Base-by-base conservation (phyloP, 768 basidiomycete genomes). In the Multifurca ochricompacta region DNA sequence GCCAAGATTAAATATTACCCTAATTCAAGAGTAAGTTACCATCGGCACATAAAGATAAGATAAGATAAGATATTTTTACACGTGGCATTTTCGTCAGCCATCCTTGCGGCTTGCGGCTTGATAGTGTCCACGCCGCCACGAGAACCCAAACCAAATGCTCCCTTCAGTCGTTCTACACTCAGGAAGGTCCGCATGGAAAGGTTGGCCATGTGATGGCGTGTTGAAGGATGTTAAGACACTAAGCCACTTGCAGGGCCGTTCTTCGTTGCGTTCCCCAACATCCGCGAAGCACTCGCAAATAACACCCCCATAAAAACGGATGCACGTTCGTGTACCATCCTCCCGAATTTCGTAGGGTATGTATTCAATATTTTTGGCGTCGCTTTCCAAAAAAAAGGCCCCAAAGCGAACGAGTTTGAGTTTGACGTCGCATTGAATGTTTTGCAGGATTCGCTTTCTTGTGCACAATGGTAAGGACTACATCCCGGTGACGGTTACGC, bases 401-500 rank as follows among this genome's bases (percentile, higher is more conserved):
- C 11, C 16, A 28, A 10, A 16, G 5, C 23, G 9, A 27, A 4
- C 18, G 16, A 21, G n/a, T 11, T 34, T 18, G 32, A 34, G 9
- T 44, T 13, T 47, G 46, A 30, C 10, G 16, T 23, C 25, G 3
- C 35, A 30, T 25, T 19, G 30, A 16, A 18, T 21, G 23, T 19
- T 25, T 39, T n/a, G 3, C 65, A 94, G 92, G 3, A 73, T 94
- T 32, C 81, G 83, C 35, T 97, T 99, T 68, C 72, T 88, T 69
- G 91, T 99, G 2, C 93, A 99, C 70, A 97, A 97, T 61, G 95
- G 95, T 32, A 91, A 85, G 70, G 81, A 90, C 63, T 95, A 91
- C 68, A 54, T 85, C 4, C 93, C 93, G 0, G 85, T 99, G 36
- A 70, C 77, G 40, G 77, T 99, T 60, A 92, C 89, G 3, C 91